Percentiles rank a stretch among this genome's conserved stretches.
Conservation (phyloP, 495 filamentous ascomycete species). For the Penicillium angulare region DNA sequence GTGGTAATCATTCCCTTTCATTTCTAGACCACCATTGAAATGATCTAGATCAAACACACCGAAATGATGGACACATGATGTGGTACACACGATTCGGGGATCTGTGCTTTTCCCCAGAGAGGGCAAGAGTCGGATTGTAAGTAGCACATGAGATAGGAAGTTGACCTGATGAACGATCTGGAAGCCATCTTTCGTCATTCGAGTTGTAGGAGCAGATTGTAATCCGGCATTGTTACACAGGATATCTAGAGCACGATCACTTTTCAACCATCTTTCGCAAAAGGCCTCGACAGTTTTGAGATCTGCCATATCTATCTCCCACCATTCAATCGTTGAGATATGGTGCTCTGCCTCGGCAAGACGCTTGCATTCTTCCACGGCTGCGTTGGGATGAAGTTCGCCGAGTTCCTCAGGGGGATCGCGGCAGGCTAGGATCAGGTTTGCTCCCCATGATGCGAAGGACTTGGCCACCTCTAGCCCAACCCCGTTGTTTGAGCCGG, state of each 20-base stretch:
- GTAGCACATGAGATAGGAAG: slow-evolving; percentile 24
- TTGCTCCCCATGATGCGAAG: slow-evolving; percentile 25
- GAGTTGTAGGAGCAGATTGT: background rate
- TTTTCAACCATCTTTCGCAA: slow-evolving; percentile 24
- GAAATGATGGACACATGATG: slow-evolving; percentile 23
- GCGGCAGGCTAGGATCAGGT: slow-evolving; percentile 33
- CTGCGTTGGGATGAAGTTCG: slow-evolving; percentile 22
- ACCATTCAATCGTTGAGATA: slow-evolving; percentile 42
- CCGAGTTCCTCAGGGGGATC: slow-evolving; percentile 18
- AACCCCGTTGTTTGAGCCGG: slow-evolving; percentile 35
- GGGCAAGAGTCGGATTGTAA: slow-evolving; percentile 24
- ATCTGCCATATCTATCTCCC: slow-evolving; percentile 50
- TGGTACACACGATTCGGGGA: slow-evolving; percentile 28
- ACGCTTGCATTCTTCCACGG: slow-evolving; percentile 16
- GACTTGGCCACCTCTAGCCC: slow-evolving; percentile 30
- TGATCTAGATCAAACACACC: slow-evolving; percentile 18
- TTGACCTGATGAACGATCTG: slow-evolving; percentile 27
- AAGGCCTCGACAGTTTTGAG: slow-evolving; percentile 47
- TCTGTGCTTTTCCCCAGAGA: slow-evolving; percentile 19
- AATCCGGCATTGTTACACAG: slow-evolving; percentile 30
- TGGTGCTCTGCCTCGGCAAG: slow-evolving; percentile 17
- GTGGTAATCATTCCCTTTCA: slow-evolving; percentile 12
- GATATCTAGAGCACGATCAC: slow-evolving; percentile 17
- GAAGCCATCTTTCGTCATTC: slow-evolving; percentile 24
- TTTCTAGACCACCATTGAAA: background rate